Evolutionary conservation across 352 stramenopile species (phyloP).

Genomic region (Lagenidium sp.): DNA sequence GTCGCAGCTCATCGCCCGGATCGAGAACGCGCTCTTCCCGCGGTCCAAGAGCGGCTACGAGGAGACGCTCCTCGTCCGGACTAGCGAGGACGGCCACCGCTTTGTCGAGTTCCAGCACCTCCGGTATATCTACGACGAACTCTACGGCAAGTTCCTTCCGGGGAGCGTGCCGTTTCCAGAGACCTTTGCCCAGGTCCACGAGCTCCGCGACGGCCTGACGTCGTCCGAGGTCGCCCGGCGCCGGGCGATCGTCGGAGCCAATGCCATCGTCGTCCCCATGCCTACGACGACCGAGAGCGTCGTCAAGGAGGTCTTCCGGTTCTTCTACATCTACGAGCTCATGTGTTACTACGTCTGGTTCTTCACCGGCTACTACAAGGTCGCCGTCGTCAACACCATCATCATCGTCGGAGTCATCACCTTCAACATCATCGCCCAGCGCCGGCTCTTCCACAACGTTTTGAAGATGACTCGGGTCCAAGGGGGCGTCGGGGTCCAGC

Average conservation of each 20-base stretch:
- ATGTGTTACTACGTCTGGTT: slow-evolving; percentile 83
- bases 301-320: slow-evolving; percentile 53
- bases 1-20: slow-evolving; percentile 35
- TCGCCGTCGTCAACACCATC: slow-evolving; percentile 47
- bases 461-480: slow-evolving; percentile 57
- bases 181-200: slow-evolving; percentile 35
- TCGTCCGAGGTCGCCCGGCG: slow-evolving; percentile 23
- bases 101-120: slow-evolving; percentile 20
- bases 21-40: slow-evolving; percentile 37
- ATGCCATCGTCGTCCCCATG: slow-evolving; percentile 60
- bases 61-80: slow-evolving; percentile 37
- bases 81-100: slow-evolving; percentile 7
- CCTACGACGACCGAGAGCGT: slow-evolving; percentile 35
- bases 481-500: slow-evolving; percentile 57
- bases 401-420: slow-evolving; percentile 41
- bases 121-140: slow-evolving; percentile 15
- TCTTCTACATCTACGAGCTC: slow-evolving; percentile 83
- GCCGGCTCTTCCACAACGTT: slow-evolving; percentile 37
- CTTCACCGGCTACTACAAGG: slow-evolving; percentile 56
- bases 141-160: slow-evolving; percentile 10
- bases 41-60: slow-evolving; percentile 31
- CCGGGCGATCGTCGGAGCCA: slow-evolving; percentile 40
- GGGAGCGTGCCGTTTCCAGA: slow-evolving; percentile 23
- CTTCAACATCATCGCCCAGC: slow-evolving; percentile 67
- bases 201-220: slow-evolving; percentile 36